Percentiles rank a stretch among this genome's conserved stretches.
Evolutionary conservation across 2,329 filamentous ascomycete species (phyloP).

Genomic region (Aspergillus unguis): DNA sequence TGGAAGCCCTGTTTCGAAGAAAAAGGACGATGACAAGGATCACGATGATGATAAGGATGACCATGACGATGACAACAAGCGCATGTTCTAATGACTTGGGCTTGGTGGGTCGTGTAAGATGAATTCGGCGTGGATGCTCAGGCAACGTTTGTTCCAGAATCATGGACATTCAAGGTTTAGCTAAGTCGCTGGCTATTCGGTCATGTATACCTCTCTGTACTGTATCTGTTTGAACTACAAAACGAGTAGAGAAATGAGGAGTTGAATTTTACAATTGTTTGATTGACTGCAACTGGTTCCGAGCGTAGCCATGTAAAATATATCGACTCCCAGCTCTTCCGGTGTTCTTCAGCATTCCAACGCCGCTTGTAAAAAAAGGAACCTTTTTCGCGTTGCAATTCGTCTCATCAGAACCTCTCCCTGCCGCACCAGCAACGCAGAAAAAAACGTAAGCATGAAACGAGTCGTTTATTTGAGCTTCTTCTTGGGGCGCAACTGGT

Average conservation of each 20-base stretch:
- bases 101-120: background rate
- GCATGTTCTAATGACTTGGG: conserved; percentile 25
- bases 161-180: background rate
- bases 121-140: conserved; percentile 17
- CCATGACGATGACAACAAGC: conserved; percentile 25
- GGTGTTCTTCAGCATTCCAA: conserved; percentile 38
- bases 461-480: conserved; percentile 78
- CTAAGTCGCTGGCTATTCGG: background rate
- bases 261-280: conserved; percentile 37
- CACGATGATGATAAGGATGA: conserved; percentile 24
- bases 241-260: conserved; percentile 5
- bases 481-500: conserved; percentile 99
- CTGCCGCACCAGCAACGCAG: conserved; percentile 36
- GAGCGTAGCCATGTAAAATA: conserved; percentile 33
- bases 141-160: conserved; percentile 16
- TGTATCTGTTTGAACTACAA: conserved; percentile 4
- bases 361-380: conserved; percentile 31
- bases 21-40: conserved; percentile 35
- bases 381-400: conserved; percentile 33
- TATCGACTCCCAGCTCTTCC: conserved; percentile 31
- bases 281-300: conserved; percentile 36
- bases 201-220: conserved; percentile 13
- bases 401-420: conserved; percentile 32
- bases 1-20: conserved; percentile 58
- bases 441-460: conserved; percentile 46